Conservation (phyloP, 129 eudicot genomes). For the Arctium lappa region DNA sequence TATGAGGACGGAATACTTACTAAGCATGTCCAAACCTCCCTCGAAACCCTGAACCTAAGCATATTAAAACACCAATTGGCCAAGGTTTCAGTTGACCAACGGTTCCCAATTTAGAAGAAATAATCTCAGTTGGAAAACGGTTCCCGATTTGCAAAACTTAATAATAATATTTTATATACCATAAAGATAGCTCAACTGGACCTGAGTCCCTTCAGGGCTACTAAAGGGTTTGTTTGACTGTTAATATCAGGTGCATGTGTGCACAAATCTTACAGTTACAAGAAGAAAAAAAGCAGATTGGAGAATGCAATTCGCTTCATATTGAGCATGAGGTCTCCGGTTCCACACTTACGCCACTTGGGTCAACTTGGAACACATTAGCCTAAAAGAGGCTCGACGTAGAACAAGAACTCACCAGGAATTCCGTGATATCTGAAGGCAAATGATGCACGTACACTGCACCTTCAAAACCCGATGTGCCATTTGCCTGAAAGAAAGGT, state of each 20-base stretch:
- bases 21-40: neutral
- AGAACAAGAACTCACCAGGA: neutral
- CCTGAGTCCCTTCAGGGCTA: neutral
- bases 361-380: neutral
- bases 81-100: neutral
- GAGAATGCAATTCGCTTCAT: neutral
- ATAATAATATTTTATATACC: too few relatives aligned
- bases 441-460: neutral
- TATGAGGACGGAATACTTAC: neutral
- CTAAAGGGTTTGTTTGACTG: neutral
- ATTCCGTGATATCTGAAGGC: neutral
- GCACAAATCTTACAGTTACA: neutral
- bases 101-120: neutral
- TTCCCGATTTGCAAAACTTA: too few relatives aligned
- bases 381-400: neutral
- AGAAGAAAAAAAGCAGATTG: neutral
- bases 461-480: neutral
- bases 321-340: neutral
- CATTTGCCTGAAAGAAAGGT: neutral
- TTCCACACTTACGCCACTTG: neutral
- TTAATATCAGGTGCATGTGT: neutral
- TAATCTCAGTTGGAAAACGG: too few relatives aligned
- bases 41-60: neutral
- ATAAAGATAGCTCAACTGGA: neutral
- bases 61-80: neutral